Evolutionary conservation across 108 stramenopile genomes (phyloP), one percentile per base, ranked within the genome.

Genomic region (Seminavis robusta): DNA sequence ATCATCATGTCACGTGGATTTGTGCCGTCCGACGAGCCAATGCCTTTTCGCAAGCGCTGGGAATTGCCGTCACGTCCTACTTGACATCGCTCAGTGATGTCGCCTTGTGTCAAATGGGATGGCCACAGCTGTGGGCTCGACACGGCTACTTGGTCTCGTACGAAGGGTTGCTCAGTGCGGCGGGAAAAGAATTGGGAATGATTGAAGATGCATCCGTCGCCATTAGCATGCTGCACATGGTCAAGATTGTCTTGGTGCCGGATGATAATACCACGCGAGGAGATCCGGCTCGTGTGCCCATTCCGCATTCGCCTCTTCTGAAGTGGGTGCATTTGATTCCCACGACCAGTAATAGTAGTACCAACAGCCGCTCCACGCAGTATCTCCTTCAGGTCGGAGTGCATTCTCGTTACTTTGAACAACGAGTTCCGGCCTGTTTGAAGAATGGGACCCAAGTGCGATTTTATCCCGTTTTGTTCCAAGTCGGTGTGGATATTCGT

Each of bases 401-500:
- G 21, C 77, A 84, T 51, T 73, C 59, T 8, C 34, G 59, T 17
- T 88, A 85, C 45, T 94, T 77, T 51, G 49, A 69, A 16, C 53
- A 74, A 16, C 68, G 85, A 19, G 53, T 94, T 43, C 94, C 94
- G 11, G 73, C 61, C 25, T 52, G 76, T 8, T 58, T 94, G 17
- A 59, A 77, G 40, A 79, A 76, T 56, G 80, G 69, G 8, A 60
- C 55, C 19, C 39, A 64, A 20, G 81, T 94, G 20, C 74, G 81
- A 56, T 79, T 94, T 44, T 89, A 75, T 42, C 90, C 94, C 0
- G 41, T 91, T 41, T 67, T 94, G 25, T 94, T 76, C 40, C 83
- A 94, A 62, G 88, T 94, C 55, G 94, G 94, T 19, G 94, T 94
- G 0, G 94, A 94, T 52, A 90, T 94, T 65, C 79, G 84, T 1